These are phyloP conservation scores for Aleurites moluccanus DNA, from an alignment of 441 rosid genomes.

Conservation along the genomic window DNA sequence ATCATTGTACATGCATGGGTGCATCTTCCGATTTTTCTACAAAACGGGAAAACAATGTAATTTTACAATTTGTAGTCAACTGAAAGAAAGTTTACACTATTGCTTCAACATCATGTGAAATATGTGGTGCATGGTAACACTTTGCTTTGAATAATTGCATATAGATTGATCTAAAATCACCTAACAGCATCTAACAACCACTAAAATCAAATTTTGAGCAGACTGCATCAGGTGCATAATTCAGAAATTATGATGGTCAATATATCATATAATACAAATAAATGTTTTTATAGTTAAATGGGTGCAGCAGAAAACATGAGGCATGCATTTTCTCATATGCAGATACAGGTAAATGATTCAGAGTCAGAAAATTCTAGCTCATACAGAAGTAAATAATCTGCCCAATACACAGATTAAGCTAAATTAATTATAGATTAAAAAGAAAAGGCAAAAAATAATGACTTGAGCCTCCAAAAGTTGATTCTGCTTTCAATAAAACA, in stretches of 20 bases:
- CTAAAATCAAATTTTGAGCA: slow-evolving; percentile 2
- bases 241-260: no score
- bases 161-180: not conserved
- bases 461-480: not conserved
- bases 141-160: not conserved
- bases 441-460: not conserved
- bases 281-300: not conserved
- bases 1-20: slow-evolving; percentile 75
- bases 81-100: not conserved
- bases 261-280: not conserved
- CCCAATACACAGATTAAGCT: not conserved
- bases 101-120: not conserved
- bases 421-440: not conserved
- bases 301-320: not conserved
- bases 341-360: not conserved
- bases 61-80: slow-evolving; percentile 9
- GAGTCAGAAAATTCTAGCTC: not conserved
- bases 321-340: not conserved
- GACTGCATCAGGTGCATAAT: not conserved
- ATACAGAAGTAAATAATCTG: not conserved
- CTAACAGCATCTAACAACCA: not conserved
- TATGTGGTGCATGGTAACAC: not conserved
- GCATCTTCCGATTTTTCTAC: slow-evolving; percentile 78
- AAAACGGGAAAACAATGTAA: slow-evolving; percentile 21
- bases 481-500: not conserved